Conservation (phyloP, 1,139 yeast species). For the Candida buenavistaensis region DNA sequence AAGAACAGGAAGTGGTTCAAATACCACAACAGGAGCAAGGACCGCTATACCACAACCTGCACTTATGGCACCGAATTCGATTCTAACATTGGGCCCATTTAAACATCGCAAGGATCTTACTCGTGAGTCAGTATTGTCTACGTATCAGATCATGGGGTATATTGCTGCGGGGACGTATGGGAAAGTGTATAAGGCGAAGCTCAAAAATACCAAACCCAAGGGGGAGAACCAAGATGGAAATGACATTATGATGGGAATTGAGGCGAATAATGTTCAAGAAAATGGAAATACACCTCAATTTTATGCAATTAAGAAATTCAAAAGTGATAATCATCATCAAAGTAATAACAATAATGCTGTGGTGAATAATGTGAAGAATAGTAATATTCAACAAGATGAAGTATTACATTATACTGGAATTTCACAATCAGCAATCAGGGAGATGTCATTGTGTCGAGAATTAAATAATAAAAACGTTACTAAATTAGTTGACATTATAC, state of each 20-base stretch:
- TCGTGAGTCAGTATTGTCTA: constrained; percentile 71
- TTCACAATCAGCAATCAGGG: constrained; percentile 94
- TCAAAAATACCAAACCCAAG: constrained; percentile 26
- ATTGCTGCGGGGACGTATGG: constrained; percentile 99
- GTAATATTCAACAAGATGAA: constrained; percentile 64
- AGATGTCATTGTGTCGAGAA: constrained; percentile 93
- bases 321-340: constrained; percentile 74
- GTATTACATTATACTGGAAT: constrained; percentile 89
- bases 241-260: constrained; percentile 1
- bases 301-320: constrained; percentile 92
- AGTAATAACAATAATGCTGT: constrained; percentile 29
- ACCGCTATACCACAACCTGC: constrained; percentile 35
- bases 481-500: constrained; percentile 75
- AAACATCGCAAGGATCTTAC: constrained; percentile 69
- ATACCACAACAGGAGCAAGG: not conserved
- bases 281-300: constrained; percentile 25
- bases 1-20: not conserved
- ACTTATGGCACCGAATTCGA: constrained; percentile 67
- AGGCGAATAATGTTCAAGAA: too few relatives aligned
- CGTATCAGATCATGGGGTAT: constrained; percentile 87
- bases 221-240: not conserved
- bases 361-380: constrained; percentile 18
- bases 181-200: constrained; percentile 86
- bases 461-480: constrained; percentile 78
- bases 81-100: constrained; percentile 72